phyloP scores from a whole-genome alignment of 768 basidiomycete genomes.

The Gloeophyllum trabeum region DNA sequence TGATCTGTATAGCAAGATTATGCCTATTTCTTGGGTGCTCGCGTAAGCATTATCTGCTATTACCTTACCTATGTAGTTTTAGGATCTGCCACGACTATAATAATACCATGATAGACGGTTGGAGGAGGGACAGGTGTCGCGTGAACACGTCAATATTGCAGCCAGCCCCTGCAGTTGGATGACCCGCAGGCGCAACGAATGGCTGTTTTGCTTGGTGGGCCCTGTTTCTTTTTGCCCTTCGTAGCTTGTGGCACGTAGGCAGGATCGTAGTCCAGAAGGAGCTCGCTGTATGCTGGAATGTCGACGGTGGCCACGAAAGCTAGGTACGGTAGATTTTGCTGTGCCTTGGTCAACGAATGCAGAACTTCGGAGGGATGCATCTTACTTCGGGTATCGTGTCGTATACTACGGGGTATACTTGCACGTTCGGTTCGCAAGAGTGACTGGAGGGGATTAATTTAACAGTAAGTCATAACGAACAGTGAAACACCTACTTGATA shows the following conservation, averaged over 20 bases:
- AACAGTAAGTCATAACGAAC: not conserved
- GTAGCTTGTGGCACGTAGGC: slow-evolving; percentile 12
- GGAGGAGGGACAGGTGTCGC: too few relatives aligned
- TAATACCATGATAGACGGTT: too few relatives aligned
- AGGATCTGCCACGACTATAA: too few relatives aligned
- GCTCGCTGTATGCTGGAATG: slow-evolving; percentile 40
- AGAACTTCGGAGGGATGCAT: not conserved
- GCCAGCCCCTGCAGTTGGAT: too few relatives aligned
- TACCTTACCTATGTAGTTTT: too few relatives aligned
- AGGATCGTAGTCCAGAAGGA: slow-evolving; percentile 61
- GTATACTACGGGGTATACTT: slow-evolving; percentile 47
- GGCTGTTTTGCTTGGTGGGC: too few relatives aligned
- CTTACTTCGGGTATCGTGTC: slow-evolving; percentile 48
- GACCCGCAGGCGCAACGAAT: too few relatives aligned
- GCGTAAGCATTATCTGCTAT: too few relatives aligned
- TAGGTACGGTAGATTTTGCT: slow-evolving; percentile 54
- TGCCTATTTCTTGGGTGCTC: too few relatives aligned
- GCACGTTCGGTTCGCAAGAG: slow-evolving; percentile 52
- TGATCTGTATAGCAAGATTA: too few relatives aligned
- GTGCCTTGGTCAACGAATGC: not conserved
- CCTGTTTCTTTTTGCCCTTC: slow-evolving; percentile 14
- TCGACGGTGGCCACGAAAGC: slow-evolving; percentile 40
- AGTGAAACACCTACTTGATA: slow-evolving; percentile 39
- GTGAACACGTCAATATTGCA: too few relatives aligned
- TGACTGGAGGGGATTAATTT: slow-evolving; percentile 33